These are phyloP conservation scores for Hordeum pubiflorum DNA, from an alignment of 202 grass and related monocot genomes.

Conservation along the genomic window DNA sequence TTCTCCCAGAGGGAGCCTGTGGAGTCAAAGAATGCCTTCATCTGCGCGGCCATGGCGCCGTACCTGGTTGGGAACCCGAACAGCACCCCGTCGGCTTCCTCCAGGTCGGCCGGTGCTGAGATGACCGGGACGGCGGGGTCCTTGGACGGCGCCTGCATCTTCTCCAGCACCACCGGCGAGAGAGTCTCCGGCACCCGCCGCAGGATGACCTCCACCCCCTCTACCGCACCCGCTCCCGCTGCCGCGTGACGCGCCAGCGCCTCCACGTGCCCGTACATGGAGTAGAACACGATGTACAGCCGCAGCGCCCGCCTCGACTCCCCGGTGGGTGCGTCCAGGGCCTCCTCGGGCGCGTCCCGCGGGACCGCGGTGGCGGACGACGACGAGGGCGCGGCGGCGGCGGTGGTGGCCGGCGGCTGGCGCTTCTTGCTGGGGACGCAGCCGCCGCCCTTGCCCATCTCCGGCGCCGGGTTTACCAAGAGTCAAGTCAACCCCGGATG, in stretches of 20 bases:
- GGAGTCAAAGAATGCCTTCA: slow-evolving; percentile 96
- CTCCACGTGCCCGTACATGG: slow-evolving; percentile 96
- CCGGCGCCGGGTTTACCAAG: not conserved
- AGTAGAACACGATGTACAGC: slow-evolving; percentile 95
- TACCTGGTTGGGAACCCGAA: slow-evolving; percentile 95
- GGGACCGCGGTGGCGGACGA: slow-evolving; percentile 15
- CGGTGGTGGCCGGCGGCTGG: slow-evolving; percentile 34
- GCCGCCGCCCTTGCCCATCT: slow-evolving; percentile 95
- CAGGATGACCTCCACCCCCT: slow-evolving; percentile 65
- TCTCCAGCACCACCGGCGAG: slow-evolving; percentile 57
- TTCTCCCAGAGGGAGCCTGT: slow-evolving; percentile 71
- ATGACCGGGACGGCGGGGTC: slow-evolving; percentile 58
- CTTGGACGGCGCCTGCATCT: slow-evolving; percentile 78
- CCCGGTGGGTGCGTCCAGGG: not conserved
- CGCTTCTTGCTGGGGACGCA: slow-evolving; percentile 93
- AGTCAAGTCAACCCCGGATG: not conserved
- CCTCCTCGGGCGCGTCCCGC: slow-evolving; percentile 39
- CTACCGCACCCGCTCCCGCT: slow-evolving; percentile 55
- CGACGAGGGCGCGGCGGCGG: slow-evolving; percentile 21
- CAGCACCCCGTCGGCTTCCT: slow-evolving; percentile 72
- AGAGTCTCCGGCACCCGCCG: slow-evolving; percentile 83
- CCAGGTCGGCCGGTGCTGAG: slow-evolving; percentile 50
- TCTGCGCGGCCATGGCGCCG: slow-evolving; percentile 88
- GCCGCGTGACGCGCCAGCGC: slow-evolving; percentile 55
- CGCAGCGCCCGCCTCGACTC: slow-evolving; percentile 31